These are phyloP conservation scores for Aureobasidium sp. DNA, from an alignment of 2,329 filamentous ascomycete species.

Conservation along the genomic window DNA sequence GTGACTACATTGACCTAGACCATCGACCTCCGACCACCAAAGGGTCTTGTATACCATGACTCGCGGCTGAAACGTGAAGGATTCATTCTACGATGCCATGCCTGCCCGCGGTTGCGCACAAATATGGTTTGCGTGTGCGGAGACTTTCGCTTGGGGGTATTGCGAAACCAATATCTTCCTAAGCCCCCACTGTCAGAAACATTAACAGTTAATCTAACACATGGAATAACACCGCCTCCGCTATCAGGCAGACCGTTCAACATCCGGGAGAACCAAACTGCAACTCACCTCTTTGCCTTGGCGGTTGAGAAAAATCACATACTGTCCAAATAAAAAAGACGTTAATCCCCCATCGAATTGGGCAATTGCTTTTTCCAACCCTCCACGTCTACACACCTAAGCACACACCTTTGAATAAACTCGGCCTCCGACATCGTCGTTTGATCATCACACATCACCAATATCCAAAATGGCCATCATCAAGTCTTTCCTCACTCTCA, in stretches of 20 bases:
- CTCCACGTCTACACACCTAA: neutral
- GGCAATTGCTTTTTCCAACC: neutral
- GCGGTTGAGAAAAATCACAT: neutral
- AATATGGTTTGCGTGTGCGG: neutral
- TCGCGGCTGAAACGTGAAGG: slow-evolving; percentile 6
- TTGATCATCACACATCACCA: neutral
- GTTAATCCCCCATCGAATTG: neutral
- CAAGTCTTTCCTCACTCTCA: slow-evolving; percentile 1
- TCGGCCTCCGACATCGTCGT: neutral
- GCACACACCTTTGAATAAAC: neutral
- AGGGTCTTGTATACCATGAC: slow-evolving; percentile 1
- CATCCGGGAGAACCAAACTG: neutral
- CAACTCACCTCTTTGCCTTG: neutral
- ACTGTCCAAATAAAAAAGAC: neutral
- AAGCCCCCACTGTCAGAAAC: neutral
- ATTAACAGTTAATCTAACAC: neutral
- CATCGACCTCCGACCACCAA: neutral
- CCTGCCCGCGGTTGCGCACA: neutral
- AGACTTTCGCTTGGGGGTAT: slow-evolving; percentile 6
- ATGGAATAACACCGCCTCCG: neutral
- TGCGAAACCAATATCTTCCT: slow-evolving; percentile 4
- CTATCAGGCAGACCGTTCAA: neutral
- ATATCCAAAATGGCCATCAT: neutral
- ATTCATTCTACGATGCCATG: neutral
- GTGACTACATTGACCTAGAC: neutral